Evolutionary conservation across 1,284 basidiomycete species (phyloP).

Genomic region (Ceratorhiza oryzae-sativae): DNA sequence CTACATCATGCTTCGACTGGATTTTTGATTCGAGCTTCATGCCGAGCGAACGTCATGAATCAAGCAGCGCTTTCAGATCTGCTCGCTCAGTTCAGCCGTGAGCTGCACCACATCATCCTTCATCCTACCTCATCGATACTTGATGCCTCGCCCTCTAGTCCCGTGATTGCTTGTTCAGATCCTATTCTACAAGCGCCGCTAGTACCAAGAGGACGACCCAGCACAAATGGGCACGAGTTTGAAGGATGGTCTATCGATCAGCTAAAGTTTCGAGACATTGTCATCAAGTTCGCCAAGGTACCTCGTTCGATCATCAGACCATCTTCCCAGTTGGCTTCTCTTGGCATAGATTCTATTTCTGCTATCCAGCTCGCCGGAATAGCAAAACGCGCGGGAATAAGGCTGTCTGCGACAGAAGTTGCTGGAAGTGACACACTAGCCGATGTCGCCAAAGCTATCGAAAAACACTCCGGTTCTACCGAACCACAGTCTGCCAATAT

Average conservation of each 20-base stretch:
- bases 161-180: not conserved
- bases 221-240: conserved; percentile 2
- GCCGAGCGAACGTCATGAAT: conserved; percentile 17
- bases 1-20: conserved; percentile 50
- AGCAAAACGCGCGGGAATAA: conserved; percentile 51
- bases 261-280: conserved; percentile 22
- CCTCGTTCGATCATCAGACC: conserved; percentile 26
- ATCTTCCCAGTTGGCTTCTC: conserved; percentile 44
- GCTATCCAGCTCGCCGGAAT: conserved; percentile 58
- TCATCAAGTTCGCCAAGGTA: conserved; percentile 28
- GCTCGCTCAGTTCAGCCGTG: not conserved
- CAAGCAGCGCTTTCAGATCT: conserved; percentile 5
- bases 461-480: conserved; percentile 1
- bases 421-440: conserved; percentile 28
- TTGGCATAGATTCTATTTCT: conserved; percentile 63
- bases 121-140: conserved; percentile 4
- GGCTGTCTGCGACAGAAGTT: conserved; percentile 27
- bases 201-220: not conserved
- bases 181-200: not conserved
- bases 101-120: conserved; percentile 1
- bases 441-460: conserved; percentile 25
- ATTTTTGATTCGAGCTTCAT: conserved; percentile 31
- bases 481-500: not conserved
- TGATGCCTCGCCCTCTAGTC: not conserved
- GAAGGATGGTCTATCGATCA: conserved; percentile 26